Evolutionary conservation across 2,329 filamentous ascomycete species (phyloP), one percentile per base, ranked within the genome.

Genomic region (Penicillium digitatum): DNA sequence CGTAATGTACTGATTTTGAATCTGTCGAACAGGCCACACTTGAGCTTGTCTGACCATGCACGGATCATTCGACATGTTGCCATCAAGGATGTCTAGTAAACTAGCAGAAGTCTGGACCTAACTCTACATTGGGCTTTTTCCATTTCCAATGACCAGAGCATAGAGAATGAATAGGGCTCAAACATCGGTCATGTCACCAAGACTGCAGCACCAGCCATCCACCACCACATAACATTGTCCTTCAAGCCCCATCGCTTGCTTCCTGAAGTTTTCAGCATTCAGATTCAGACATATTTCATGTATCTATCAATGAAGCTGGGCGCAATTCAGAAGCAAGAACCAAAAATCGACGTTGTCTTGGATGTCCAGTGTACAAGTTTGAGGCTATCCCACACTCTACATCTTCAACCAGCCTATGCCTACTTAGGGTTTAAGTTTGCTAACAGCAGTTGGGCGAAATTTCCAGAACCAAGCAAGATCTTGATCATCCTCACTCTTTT

Each of bases 91-190:
- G 34, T 42, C 26, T 34, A 29, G n/a, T 27, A 14, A 18, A n/a
- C n/a, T 34, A 32, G 27, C 27, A 34, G 6, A 16, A 51, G 52
- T 51, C 52, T 55, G 51, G 47, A 51, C 52, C 52, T 5, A 34
- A 18, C 20, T 9, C 11, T 16, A 22, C 20, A 47, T 3, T 24
- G 31, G 46, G n/a, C 12, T 38, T 18, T 43, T 6, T 34, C 10
- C 18, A 4, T 43, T 6, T 34, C 10, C 18, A 4, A 32, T 24
- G 35, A 31, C 40, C 40, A 27, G 38, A 42, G 32, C 14, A 31
- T 22, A 29, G 18, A 22, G 24, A n/a, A n/a, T 16, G 18, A 42
- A 35, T 16, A 26, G n/a, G 46, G 32, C 29, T 32, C 20, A 18
- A 24, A 32, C 22, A 31, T 38, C 3, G 32, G 32, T 44, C 38